A percentile compares a stretch with the other conserved stretches of the same genome.
Conservation (phyloP, 441 rosid genomes). For the Adansonia madagascariensis region DNA sequence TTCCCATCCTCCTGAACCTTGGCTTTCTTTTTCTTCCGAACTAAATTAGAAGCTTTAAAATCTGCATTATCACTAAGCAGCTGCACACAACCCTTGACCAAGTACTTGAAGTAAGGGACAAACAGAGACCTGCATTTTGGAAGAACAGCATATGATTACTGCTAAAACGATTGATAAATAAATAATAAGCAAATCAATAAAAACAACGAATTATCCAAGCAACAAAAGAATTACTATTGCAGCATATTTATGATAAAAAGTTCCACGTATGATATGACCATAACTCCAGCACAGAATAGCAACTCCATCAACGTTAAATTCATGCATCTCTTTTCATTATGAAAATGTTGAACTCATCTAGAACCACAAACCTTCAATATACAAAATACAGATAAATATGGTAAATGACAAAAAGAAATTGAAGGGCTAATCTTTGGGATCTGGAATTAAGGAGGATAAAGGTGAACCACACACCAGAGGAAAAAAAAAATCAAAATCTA, state of each 20-base stretch:
- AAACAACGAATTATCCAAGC: neutral
- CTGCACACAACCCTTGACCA: constrained; percentile 67
- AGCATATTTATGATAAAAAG: neutral
- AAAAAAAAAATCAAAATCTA: neutral
- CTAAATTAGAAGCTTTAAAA: constrained; percentile 40
- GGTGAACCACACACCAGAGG: neutral
- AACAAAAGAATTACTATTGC: constrained; percentile 15
- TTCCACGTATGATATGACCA: neutral
- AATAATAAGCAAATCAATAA: neutral
- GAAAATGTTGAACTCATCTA: constrained; percentile 11
- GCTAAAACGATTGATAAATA: neutral
- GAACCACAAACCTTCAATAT: constrained; percentile 16
- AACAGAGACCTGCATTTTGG: constrained; percentile 74
- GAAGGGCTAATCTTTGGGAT: neutral
- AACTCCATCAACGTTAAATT: neutral
- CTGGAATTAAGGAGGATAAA: neutral
- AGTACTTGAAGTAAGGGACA: constrained; percentile 86
- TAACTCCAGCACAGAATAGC: neutral
- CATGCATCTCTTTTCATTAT: neutral
- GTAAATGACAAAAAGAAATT: neutral
- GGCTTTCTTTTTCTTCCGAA: constrained; percentile 79
- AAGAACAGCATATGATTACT: constrained; percentile 27
- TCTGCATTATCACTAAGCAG: constrained; percentile 61
- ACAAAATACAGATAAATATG: neutral
- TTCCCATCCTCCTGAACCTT: constrained; percentile 56